phyloP scores from a whole-genome alignment of 495 filamentous ascomycete species.

The Staphylotrichum longicolle region DNA sequence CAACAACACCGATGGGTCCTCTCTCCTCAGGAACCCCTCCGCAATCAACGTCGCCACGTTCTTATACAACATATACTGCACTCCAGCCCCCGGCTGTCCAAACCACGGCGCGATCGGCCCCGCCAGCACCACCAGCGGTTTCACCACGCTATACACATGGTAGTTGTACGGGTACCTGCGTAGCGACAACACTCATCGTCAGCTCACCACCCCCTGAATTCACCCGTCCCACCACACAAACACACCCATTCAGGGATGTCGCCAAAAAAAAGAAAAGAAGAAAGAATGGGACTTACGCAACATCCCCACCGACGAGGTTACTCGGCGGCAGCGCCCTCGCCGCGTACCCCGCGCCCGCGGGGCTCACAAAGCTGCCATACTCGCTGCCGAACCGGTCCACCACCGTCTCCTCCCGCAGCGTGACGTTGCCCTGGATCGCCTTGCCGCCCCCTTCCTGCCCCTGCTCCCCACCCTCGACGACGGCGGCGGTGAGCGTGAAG shows the following conservation, averaged over 20 bases:
- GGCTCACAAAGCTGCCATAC: slow-evolving; percentile 44
- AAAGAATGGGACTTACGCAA: slow-evolving; percentile 22
- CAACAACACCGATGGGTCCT: slow-evolving; percentile 22
- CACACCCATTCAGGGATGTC: not conserved
- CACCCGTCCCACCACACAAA: not conserved
- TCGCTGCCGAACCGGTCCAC: slow-evolving; percentile 58
- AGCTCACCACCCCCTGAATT: not conserved
- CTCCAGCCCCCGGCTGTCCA: slow-evolving; percentile 56
- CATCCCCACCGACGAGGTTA: slow-evolving; percentile 43
- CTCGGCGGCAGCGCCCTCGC: slow-evolving; percentile 53
- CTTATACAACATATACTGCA: slow-evolving; percentile 41
- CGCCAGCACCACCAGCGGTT: slow-evolving; percentile 42
- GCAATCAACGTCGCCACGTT: slow-evolving; percentile 22
- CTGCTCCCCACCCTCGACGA: not conserved
- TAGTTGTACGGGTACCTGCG: slow-evolving; percentile 53
- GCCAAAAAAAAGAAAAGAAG: not conserved
- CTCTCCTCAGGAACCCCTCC: slow-evolving; percentile 19
- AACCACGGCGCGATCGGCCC: slow-evolving; percentile 58
- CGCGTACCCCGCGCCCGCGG: slow-evolving; percentile 51
- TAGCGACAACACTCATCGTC: not conserved
- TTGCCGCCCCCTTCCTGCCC: not conserved
- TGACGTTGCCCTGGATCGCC: slow-evolving; percentile 48
- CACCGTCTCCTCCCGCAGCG: slow-evolving; percentile 44
- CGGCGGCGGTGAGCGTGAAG: slow-evolving; percentile 38
- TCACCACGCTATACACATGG: slow-evolving; percentile 51